A percentile compares a stretch with the other conserved stretches of the same genome.
phyloP scores from a whole-genome alignment of 2,329 filamentous ascomycete genomes.

The Diaporthe ilicicola region DNA sequence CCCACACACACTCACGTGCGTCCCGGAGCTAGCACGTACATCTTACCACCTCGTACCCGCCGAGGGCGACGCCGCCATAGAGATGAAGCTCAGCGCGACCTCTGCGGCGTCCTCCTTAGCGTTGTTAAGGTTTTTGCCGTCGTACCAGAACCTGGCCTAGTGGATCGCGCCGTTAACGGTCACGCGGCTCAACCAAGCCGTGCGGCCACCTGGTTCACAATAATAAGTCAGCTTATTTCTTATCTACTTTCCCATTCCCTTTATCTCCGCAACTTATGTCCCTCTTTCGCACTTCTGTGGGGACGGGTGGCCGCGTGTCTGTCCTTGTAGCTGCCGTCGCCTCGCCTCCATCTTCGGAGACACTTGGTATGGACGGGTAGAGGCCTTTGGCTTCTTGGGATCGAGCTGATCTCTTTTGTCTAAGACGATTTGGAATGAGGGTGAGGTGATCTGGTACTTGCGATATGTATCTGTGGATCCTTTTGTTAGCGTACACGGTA shows the following conservation, averaged over 20 bases:
- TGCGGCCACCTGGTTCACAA: constrained; percentile 93
- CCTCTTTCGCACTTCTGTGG: too few relatives aligned
- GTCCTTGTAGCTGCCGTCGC: too few relatives aligned
- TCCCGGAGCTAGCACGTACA: too few relatives aligned
- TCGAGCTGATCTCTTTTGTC: constrained; percentile 44
- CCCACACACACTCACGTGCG: too few relatives aligned
- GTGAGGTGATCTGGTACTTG: constrained; percentile 40
- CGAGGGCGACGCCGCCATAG: constrained; percentile 46
- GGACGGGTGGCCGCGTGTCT: too few relatives aligned
- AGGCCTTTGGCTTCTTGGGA: too few relatives aligned
- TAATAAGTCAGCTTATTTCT: too few relatives aligned
- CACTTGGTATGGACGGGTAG: too few relatives aligned
- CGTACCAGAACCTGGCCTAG: constrained; percentile 88
- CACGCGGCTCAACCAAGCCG: constrained; percentile 87
- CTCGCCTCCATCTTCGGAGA: too few relatives aligned
- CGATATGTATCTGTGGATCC: constrained; percentile 42
- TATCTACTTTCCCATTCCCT: too few relatives aligned
- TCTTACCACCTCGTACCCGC: constrained; percentile 44
- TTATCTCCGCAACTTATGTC: too few relatives aligned
- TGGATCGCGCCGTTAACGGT: constrained; percentile 72
- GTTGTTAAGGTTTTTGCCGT: constrained; percentile 86
- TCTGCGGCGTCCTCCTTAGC: constrained; percentile 93
- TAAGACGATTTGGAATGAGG: constrained; percentile 45
- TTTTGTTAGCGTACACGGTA: background rate
- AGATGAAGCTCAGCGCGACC: constrained; percentile 71